Evolutionary conservation across 192 early-diverging fungal species (phyloP).

Genomic region (Entomortierella parvispora): DNA sequence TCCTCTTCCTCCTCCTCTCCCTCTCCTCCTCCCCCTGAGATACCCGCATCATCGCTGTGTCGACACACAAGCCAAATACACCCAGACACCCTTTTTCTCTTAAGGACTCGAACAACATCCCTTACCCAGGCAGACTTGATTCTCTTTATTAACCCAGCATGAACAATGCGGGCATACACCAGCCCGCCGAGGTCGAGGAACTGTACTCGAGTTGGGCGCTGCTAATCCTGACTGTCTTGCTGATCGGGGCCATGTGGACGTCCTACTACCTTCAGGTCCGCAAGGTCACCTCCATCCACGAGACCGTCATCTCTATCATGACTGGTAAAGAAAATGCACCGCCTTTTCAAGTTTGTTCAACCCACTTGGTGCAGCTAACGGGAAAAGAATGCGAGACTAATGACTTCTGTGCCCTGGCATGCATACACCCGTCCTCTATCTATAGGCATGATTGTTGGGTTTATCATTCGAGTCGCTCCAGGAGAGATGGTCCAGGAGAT

Average conservation of each 20-base stretch:
- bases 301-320: slow-evolving; percentile 94
- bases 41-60: no score
- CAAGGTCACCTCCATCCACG: slow-evolving; percentile 91
- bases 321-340: slow-evolving; percentile 63
- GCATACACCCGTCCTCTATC: neutral
- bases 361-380: neutral
- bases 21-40: no score
- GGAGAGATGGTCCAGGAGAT: slow-evolving; percentile 74
- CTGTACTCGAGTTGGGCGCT: slow-evolving; percentile 83
- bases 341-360: neutral
- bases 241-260: slow-evolving; percentile 86
- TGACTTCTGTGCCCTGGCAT: neutral
- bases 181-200: slow-evolving; percentile 67
- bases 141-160: neutral
- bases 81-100: neutral
- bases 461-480: slow-evolving; percentile 68
- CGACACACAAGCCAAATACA: no score
- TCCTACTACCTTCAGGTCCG: slow-evolving; percentile 91
- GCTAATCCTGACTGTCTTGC: slow-evolving; percentile 85
- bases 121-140: no score
- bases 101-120: neutral
- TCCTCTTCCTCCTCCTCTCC: no score
- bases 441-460: slow-evolving; percentile 74
- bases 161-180: neutral
- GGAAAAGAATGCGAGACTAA: neutral